Evolutionary conservation across 1,284 basidiomycete species (phyloP).

Genomic region (Vanrija sp.): DNA sequence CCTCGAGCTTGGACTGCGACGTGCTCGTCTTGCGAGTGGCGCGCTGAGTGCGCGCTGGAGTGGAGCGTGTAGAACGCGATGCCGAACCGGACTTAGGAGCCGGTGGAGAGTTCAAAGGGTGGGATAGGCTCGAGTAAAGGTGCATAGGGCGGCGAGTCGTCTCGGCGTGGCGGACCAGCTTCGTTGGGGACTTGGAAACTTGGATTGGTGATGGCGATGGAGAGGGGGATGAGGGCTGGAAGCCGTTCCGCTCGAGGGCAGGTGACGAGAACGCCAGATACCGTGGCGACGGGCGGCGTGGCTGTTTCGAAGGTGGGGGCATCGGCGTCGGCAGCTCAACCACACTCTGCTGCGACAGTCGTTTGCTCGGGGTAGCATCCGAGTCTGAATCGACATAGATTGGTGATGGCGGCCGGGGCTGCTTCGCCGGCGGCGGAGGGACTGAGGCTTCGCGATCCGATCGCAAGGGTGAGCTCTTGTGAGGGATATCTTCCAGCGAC

Average conservation of each 20-base stretch:
- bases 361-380: neutral
- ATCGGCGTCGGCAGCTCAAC: neutral
- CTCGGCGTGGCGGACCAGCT: slow-evolving; percentile 5
- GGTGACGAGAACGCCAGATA: neutral
- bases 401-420: neutral
- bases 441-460: neutral
- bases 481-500: neutral
- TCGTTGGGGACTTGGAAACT: neutral
- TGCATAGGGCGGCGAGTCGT: neutral
- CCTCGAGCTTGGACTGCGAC: slow-evolving; percentile 29
- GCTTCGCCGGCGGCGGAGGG: neutral
- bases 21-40: neutral
- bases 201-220: neutral
- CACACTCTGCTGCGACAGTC: too few relatives aligned
- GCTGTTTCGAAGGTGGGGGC: neutral
- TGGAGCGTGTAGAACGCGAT: neutral
- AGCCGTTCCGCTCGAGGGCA: neutral
- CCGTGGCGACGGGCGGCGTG: neutral
- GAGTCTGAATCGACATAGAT: neutral
- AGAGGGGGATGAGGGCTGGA: neutral
- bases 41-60: slow-evolving; percentile 1
- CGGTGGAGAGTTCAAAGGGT: neutral
- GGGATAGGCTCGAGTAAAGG: slow-evolving; percentile 3
- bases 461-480: neutral
- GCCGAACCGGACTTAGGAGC: neutral